Base-by-base conservation (phyloP, 805 yeast species). In the Peterozyma toletana region DNA sequence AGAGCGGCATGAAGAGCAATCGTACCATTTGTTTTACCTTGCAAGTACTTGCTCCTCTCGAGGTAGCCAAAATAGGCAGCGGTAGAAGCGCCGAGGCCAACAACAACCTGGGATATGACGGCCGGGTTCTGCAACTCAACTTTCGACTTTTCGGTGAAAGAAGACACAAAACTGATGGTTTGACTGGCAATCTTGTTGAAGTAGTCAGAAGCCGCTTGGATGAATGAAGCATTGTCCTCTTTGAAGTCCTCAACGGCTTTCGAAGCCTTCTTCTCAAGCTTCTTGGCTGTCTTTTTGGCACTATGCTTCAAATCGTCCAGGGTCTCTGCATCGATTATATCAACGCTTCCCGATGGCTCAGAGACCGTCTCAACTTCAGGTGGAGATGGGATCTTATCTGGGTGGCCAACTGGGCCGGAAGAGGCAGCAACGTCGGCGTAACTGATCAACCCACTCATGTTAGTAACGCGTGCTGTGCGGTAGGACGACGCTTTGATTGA, bases 91-190 rank as follows among this genome's bases (percentile, higher is more conserved):
- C 75, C 70, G 7, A 70, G 55, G 30, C 77, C 70, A 37, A 77
- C 66, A 14, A 75, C 64, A 2, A 72, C 60, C 58, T 80, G 84
- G 30, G 75, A 59, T 15, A 74, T 62, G 38, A 80, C 83, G 3
- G 75, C 83, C 0, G 86, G 86, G 64, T 80, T 79, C 53, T 77
- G 68, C 50, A 80, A 65, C 57, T 78, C 84, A 31, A 57, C 57
- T 29, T 47, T 37, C 21, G 65, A 53, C 17, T 50, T 45, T 13
- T 44, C 47, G 18, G 52, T 42, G 14, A 59, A 55, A 13, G 52
- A 39, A 17, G 50, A 43, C 6, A 59, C 47, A 17, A 38, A 43
- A 18, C 16, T 21, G 30, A 15, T 35, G 9, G 43, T 38, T 15
- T 37, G 35, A 13, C 48, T 40, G 5, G 55, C 46, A 15, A 57